These are phyloP conservation scores for Trypanosomatidae sp. DNA, from an alignment of 208 protist genomes.

Conservation along the genomic window DNA sequence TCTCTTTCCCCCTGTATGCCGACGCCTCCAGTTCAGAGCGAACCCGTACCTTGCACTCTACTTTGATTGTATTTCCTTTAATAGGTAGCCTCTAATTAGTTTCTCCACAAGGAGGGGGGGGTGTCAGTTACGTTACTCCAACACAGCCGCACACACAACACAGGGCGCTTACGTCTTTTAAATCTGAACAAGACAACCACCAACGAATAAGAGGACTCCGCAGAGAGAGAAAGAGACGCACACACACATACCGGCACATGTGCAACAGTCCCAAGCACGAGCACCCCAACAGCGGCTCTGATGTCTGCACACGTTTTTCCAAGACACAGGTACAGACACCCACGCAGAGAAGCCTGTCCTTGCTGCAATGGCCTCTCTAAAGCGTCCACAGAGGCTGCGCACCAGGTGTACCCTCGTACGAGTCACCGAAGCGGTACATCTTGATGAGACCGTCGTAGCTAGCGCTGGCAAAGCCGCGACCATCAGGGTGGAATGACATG, in stretches of 20 bases:
- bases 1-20: neutral
- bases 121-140: neutral
- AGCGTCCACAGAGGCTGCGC: slow-evolving; percentile 63
- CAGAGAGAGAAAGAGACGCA: neutral
- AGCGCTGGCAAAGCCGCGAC: slow-evolving; percentile 91
- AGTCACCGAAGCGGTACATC: slow-evolving; percentile 94
- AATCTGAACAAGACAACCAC: neutral
- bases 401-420: slow-evolving; percentile 86
- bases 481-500: slow-evolving; percentile 95
- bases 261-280: neutral
- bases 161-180: neutral
- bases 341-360: neutral
- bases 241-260: neutral
- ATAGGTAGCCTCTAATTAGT: neutral
- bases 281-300: neutral
- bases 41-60: too few species aligned
- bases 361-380: neutral
- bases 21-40: neutral
- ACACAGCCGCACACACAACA: neutral
- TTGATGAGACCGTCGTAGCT: slow-evolving; percentile 97
- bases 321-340: neutral
- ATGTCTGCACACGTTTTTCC: neutral
- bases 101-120: neutral
- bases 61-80: neutral
- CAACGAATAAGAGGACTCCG: neutral